phyloP scores from a whole-genome alignment of 2,329 filamentous ascomycete species.

The Ceratocystiopsis sp. region DNA sequence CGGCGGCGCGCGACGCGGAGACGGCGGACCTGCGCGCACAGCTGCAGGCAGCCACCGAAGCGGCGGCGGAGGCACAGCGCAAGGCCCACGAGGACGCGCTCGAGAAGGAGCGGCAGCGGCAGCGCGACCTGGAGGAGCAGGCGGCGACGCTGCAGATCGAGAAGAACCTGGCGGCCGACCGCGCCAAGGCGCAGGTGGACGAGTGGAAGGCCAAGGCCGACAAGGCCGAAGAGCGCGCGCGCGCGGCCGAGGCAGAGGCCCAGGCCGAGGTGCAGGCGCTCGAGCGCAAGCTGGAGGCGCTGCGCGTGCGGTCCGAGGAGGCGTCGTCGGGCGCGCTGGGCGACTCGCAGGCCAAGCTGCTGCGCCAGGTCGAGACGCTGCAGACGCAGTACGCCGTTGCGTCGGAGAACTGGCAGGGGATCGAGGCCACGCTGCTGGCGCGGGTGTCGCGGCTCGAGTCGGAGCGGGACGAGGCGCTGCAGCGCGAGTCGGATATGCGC shows the following conservation, averaged over 20 bases:
- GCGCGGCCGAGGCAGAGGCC: slow-evolving; percentile 56
- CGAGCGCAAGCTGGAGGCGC: slow-evolving; percentile 78
- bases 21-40: slow-evolving; percentile 55
- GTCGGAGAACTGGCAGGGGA: slow-evolving; percentile 94
- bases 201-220: slow-evolving; percentile 59
- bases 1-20: slow-evolving; percentile 43
- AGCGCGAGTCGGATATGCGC: slow-evolving; percentile 71
- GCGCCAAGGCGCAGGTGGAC: slow-evolving; percentile 46
- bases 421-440: slow-evolving; percentile 71
- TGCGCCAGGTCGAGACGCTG: slow-evolving; percentile 86
- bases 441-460: slow-evolving; percentile 67
- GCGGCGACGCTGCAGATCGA: slow-evolving; percentile 56
- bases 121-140: slow-evolving; percentile 37
- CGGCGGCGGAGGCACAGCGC: slow-evolving; percentile 48
- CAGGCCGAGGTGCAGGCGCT: slow-evolving; percentile 60
- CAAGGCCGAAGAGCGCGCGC: slow-evolving; percentile 52
- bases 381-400: slow-evolving; percentile 91
- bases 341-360: slow-evolving; percentile 72
- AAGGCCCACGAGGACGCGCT: slow-evolving; percentile 51
- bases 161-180: slow-evolving; percentile 54
- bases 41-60: slow-evolving; percentile 47
- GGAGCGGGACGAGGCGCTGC: slow-evolving; percentile 72
- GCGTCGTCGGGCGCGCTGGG: slow-evolving; percentile 66
- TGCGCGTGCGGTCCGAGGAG: slow-evolving; percentile 76
- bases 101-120: slow-evolving; percentile 41